A percentile compares a stretch with the other conserved stretches of the same genome.
These are phyloP conservation scores for Euphorbia tirucalli DNA, from an alignment of 345 rosid species.

Conservation along the genomic window DNA sequence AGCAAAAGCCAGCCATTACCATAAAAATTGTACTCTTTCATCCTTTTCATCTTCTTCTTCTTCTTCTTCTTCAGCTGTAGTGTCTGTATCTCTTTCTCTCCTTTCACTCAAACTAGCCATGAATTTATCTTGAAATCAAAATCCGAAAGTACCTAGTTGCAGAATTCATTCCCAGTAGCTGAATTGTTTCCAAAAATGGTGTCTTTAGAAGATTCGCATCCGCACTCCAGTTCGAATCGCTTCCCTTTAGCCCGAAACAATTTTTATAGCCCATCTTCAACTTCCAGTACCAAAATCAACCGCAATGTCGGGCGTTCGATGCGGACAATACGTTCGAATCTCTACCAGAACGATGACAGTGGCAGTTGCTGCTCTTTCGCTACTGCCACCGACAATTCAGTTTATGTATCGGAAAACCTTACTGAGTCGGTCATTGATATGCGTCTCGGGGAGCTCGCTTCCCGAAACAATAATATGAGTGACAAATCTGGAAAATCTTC, in stretches of 20 bases:
- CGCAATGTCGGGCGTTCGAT: conserved; percentile 80
- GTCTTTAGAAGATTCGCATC: conserved; percentile 62
- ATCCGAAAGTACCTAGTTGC: background rate
- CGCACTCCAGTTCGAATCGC: conserved; percentile 46
- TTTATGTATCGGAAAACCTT: conserved; percentile 62
- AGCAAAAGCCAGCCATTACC: conserved; percentile 4
- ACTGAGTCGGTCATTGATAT: conserved; percentile 84
- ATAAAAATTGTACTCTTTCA: conserved; percentile 10
- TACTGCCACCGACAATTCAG: conserved; percentile 45
- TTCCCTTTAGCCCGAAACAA: conserved; percentile 48
- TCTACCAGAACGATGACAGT: conserved; percentile 44
- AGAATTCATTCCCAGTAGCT: background rate
- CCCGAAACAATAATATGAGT: conserved; percentile 16
- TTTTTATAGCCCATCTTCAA: conserved; percentile 33
- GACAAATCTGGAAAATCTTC: conserved; percentile 38
- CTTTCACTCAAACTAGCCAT: conserved; percentile 12
- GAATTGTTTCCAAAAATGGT: conserved; percentile 43
- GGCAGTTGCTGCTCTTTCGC: conserved; percentile 41
- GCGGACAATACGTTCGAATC: conserved; percentile 77
- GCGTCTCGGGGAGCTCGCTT: conserved; percentile 81
- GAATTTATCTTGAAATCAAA: conserved; percentile 18
- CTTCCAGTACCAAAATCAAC: conserved; percentile 41
- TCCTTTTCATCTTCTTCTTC: background rate
- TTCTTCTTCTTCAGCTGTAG: conserved; percentile 6
- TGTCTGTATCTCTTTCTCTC: background rate